Evolutionary conservation across 2,329 filamentous ascomycete species (phyloP).

Genomic region (Ascochyta clinopodiicola): DNA sequence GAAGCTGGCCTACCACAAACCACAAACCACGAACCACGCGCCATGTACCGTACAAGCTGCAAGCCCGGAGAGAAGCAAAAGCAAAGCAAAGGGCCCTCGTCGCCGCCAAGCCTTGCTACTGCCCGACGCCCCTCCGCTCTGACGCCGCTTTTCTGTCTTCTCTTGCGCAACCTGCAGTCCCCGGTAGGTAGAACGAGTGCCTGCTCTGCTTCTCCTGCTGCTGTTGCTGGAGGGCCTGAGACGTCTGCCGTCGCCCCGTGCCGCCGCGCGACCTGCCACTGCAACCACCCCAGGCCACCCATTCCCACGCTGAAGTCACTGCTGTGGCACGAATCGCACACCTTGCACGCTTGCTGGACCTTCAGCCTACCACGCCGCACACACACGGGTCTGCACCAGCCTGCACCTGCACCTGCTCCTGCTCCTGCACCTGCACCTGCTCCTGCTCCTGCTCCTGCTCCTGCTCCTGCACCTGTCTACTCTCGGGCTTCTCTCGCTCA

Average conservation of each 20-base stretch:
- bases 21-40: too few relatives aligned
- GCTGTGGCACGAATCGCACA: slow-evolving; percentile 5
- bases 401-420: too few relatives aligned
- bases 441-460: too few relatives aligned
- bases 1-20: background rate
- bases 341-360: slow-evolving; percentile 7
- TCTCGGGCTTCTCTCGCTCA: slow-evolving; percentile 5
- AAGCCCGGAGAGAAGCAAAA: too few relatives aligned
- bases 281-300: slow-evolving; percentile 15
- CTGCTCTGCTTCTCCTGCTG: slow-evolving; percentile 7
- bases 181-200: background rate
- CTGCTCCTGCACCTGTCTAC: background rate
- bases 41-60: too few relatives aligned
- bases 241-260: slow-evolving; percentile 18
- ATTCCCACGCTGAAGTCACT: slow-evolving; percentile 11
- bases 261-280: slow-evolving; percentile 10
- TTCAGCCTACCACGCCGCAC: slow-evolving; percentile 10
- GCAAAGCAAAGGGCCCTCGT: background rate
- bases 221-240: slow-evolving; percentile 10
- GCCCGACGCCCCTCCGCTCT: background rate
- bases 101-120: slow-evolving; percentile 2
- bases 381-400: background rate
- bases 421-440: too few relatives aligned
- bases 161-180: background rate
- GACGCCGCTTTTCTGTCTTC: background rate